Percentiles rank a stretch among this genome's conserved stretches.
Conservation (phyloP, 192 early-diverging fungal species). For the Backusella psychrophila region DNA sequence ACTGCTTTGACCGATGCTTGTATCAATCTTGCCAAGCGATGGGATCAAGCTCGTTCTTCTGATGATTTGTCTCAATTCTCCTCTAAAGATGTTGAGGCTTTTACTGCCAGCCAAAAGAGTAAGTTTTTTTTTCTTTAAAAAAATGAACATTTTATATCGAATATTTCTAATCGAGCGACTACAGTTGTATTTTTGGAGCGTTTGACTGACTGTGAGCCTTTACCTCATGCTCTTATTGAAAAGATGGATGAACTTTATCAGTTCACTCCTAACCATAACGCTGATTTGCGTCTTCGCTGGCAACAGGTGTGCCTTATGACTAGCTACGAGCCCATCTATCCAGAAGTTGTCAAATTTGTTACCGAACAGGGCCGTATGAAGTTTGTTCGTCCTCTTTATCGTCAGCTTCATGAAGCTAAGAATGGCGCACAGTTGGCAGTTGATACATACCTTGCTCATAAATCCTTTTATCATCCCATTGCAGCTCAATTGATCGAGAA, state of each 20-base stretch:
- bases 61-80: slow-evolving; percentile 55
- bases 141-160: not conserved
- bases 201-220: slow-evolving; percentile 59
- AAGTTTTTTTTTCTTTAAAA: not conserved
- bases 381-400: slow-evolving; percentile 83
- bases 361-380: slow-evolving; percentile 94
- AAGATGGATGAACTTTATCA: slow-evolving; percentile 73
- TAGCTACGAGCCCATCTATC: slow-evolving; percentile 72
- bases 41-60: slow-evolving; percentile 60
- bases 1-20: slow-evolving; percentile 79
- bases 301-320: slow-evolving; percentile 77
- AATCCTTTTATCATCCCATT: slow-evolving; percentile 93
- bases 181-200: slow-evolving; percentile 81
- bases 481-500: slow-evolving; percentile 85
- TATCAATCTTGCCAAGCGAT: slow-evolving; percentile 73
- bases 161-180: not conserved
- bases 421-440: slow-evolving; percentile 75
- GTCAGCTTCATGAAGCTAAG: slow-evolving; percentile 61
- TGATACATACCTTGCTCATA: slow-evolving; percentile 75
- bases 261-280: slow-evolving; percentile 70
- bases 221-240: slow-evolving; percentile 59
- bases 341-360: slow-evolving; percentile 76
- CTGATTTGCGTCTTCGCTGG: slow-evolving; percentile 89
- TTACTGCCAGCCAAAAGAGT: slow-evolving; percentile 74
- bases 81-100: slow-evolving; percentile 58